Base-by-base conservation (phyloP, 1,139 yeast species). In the Magnusiomyces paraingens region DNA sequence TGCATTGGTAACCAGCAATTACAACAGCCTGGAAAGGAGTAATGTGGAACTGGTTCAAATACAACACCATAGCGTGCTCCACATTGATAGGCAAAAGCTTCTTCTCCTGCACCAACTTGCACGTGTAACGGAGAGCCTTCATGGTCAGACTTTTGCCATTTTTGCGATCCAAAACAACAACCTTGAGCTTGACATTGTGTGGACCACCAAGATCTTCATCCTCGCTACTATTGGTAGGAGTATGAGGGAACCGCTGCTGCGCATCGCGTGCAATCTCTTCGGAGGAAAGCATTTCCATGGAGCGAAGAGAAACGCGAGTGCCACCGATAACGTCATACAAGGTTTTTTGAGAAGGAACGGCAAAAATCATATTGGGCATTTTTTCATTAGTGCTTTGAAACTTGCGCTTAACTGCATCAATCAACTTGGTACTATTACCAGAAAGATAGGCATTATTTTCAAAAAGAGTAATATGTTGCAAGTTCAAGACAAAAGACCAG, bases 381-480 rank as follows among this genome's bases (percentile, higher is more conserved):
- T 21, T 32, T 17, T 35, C 46, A 14, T 49, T 49, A 6, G 44
- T 41, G 20, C 32, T 43, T 26, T 50, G 51, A 45, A 55, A 54
- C 36, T 51, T 51, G 29, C 29, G 36, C 48, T 51, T 54, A 11
- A 54, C 53, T 5, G 50, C 42, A 21, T 51, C 52, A 20, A 55
- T 52, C 41, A 56, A 35, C 50, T 52, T 18, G n/a, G 54, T 54
- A 29, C 57, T 50, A 45, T 57, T 54, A 15, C 52, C 26, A 42
- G 47, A 50, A 29, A 62, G 42, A 2, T 46, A 47, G 1, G 64
- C 66, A 1, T 53, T 36, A 14, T 61, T 47, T 47, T 65, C 68
- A 49, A 58, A 64, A 29, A 65, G 51, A 14, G 62, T 57, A 35
- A 65, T 52, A 14, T 57, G 51, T 10, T 54, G 52, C 21, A 64